Evolutionary conservation across 495 filamentous ascomycete species (phyloP), one percentile per base, ranked within the genome.

Genomic region (Trichocladium uniseriatum): DNA sequence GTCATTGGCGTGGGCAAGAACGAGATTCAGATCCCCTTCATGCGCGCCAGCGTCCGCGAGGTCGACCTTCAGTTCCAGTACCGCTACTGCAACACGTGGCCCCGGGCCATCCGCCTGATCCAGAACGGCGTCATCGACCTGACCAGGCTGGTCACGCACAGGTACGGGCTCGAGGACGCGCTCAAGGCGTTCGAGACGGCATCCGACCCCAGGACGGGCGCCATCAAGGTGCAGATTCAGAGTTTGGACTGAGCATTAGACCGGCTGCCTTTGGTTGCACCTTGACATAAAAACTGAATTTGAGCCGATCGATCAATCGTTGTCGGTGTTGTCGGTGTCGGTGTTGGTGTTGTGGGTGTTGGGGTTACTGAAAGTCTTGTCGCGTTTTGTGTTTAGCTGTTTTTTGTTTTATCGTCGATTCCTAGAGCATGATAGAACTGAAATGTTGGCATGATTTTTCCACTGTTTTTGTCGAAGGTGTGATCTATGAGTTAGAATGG

Each of bases 31-130:
- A 83, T 95, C 53, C 89, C 89, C 32, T 96, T 95, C 69, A 94
- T 94, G 88, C 75, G 87, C 54, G 73, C 87, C 27, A 89, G 84
- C 59, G 91, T 88, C 13, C 78, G 87, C 59, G 91, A 97, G 71
- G 82, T 97, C 58, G 91, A 95, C 65, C 69, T 97, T 48, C 85
- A 90, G 70, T 94, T 94, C 69, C 91, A 95, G 74, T 95, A 97
- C 70, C 79, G 91, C 45, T 95, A 95, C 72, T 77, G 74, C 70
- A 97, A 95, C 72, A 94, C 86, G 39, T 97, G 91, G 91, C 91
- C 91, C 40, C 75, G 84, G 43, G 91, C 91, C 37, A 95, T 97
- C 51, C 79, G 90, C 42, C 72, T 97, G 41, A 77, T 95, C 15
- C 79, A 84, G 71, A 86, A 82, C 58, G 86, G 86, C 10, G 76